Evolutionary conservation across 345 rosid species (phyloP).

Genomic region (Hibiscus trionum): DNA sequence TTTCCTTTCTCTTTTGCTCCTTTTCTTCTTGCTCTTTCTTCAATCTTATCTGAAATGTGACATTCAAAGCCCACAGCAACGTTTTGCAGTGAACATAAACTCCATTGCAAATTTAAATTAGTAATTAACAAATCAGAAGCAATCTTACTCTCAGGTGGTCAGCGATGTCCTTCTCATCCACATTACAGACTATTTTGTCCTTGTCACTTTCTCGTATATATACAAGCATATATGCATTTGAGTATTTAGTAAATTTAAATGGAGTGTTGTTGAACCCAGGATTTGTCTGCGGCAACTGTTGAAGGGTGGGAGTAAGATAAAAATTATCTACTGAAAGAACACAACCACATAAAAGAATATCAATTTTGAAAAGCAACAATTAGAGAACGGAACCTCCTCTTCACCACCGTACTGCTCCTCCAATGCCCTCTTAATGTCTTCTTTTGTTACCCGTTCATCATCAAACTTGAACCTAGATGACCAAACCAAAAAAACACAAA

Average conservation of each 20-base stretch:
- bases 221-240: slow-evolving; percentile 70
- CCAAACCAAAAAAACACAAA: not conserved
- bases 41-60: slow-evolving; percentile 39
- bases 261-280: slow-evolving; percentile 59
- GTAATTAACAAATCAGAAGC: not conserved
- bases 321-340: not conserved
- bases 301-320: not conserved
- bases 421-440: slow-evolving; percentile 49
- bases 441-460: slow-evolving; percentile 64
- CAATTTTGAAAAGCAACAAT: not conserved
- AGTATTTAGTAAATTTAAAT: slow-evolving; percentile 54
- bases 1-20: slow-evolving; percentile 45
- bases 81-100: not conserved
- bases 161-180: slow-evolving; percentile 64
- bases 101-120: not conserved
- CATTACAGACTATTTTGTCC: slow-evolving; percentile 59
- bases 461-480: slow-evolving; percentile 52
- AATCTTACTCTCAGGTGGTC: slow-evolving; percentile 52
- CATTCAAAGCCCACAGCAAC: not conserved
- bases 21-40: slow-evolving; percentile 64
- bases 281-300: slow-evolving; percentile 55
- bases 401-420: slow-evolving; percentile 76
- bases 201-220: slow-evolving; percentile 61
- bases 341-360: not conserved
- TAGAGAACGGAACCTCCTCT: slow-evolving; percentile 42